Base-by-base conservation (phyloP, 495 filamentous ascomycete species). In the Podospora comata region DNA sequence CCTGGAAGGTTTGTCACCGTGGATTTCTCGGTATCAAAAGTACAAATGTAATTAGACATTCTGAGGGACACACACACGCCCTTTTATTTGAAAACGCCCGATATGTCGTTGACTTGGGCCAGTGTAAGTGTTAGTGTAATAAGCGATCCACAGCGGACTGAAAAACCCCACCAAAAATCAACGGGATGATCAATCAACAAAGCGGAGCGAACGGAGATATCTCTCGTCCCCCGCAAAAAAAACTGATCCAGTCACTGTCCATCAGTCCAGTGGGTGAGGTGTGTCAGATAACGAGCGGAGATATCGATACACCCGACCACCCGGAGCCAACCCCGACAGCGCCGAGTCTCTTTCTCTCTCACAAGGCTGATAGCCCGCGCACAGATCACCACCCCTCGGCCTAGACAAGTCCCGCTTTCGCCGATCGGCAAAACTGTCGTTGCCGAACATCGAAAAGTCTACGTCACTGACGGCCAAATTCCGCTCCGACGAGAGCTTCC, bases 351-450 rank as follows among this genome's bases (percentile, higher is more conserved):
- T 39, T 39, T 48, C 39, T 48, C 30, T 32, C 4, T 32, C 30
- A 34, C 64, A 54, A 59, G 64, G 57, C 57, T 57, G 64, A 65
- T 60, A 65, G 53, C 54, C 6, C 6, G 18, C 53, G 27, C 55
- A 58, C 55, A 20, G 55, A 58, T n/a, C 55, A 58, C 55, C 23
- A 26, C 55, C 23, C 15, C 55, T 58, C 55, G 55, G 60, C 60
- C 60, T 62, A 2, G 18, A 32, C 18, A 34, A 32, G 60, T 62
- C 30, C 26, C 26, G 60, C 23, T 20, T 20, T 19, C 55, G 27
- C 60, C 30, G 26, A 58, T 26, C 55, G 55, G 55, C n/a, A 58
- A 58, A 58, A 19, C 23, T 58, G 18, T 58, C 55, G n/a, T 26
- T 58, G n/a, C 55, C 55, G 23, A 19, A 18, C 55, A 58, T 58